Conservation (phyloP, 148 eudicot genomes). For the Pouteria glomerata region DNA sequence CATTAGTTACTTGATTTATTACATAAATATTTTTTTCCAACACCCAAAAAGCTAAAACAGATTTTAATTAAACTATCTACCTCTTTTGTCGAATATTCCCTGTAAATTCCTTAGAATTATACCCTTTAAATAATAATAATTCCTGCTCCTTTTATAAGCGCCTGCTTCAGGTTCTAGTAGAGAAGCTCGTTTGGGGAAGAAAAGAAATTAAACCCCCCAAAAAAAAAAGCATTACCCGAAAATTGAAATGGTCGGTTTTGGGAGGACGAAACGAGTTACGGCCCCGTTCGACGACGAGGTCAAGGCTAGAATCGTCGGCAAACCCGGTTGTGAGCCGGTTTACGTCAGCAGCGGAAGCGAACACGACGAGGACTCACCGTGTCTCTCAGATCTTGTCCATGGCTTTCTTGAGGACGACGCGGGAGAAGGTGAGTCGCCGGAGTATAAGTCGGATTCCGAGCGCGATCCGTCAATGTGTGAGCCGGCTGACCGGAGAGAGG, state of each 20-base stretch:
- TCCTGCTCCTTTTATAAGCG: no score
- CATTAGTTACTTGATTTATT: no score
- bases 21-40: no score
- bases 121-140: not conserved
- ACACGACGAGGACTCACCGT: constrained; percentile 40
- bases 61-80: not conserved
- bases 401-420: constrained; percentile 38
- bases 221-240: not conserved
- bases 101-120: constrained; percentile 3
- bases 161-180: no score
- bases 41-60: not conserved
- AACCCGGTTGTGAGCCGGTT: constrained; percentile 10
- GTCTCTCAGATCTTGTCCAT: constrained; percentile 49
- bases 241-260: constrained; percentile 31
- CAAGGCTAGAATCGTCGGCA: constrained; percentile 44
- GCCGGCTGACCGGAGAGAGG: constrained; percentile 15
- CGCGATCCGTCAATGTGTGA: constrained; percentile 18
- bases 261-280: constrained; percentile 37
- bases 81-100: constrained; percentile 11
- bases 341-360: constrained; percentile 66
- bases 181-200: no score
- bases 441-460: constrained; percentile 33
- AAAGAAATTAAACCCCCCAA: no score
- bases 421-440: constrained; percentile 11
- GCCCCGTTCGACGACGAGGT: constrained; percentile 49